These are phyloP conservation scores for Crassisporium funariophilum DNA, from an alignment of 768 basidiomycete species.

Conservation along the genomic window DNA sequence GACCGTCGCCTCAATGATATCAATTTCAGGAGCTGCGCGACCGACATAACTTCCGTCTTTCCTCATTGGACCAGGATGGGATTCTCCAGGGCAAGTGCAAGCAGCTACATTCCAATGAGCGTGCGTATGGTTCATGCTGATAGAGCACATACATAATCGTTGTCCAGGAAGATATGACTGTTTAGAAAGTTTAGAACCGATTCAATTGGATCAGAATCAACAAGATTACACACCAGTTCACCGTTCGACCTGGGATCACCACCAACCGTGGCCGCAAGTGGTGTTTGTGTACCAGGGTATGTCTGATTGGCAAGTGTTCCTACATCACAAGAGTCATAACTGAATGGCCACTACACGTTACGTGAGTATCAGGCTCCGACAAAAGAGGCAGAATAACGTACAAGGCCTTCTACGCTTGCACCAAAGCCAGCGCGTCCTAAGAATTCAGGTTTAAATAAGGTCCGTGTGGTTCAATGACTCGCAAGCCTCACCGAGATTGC, in stretches of 20 bases:
- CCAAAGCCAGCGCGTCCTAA: constrained; percentile 67
- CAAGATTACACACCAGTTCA: constrained; percentile 27
- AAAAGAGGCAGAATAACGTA: constrained; percentile 22
- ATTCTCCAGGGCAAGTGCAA: constrained; percentile 43
- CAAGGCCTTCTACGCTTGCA: constrained; percentile 63
- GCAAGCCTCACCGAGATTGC: constrained; percentile 44
- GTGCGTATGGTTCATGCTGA: not conserved
- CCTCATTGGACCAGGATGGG: constrained; percentile 40
- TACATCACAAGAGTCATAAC: constrained; percentile 71
- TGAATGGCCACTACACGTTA: constrained; percentile 56
- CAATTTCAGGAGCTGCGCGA: constrained; percentile 66
- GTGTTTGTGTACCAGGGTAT: constrained; percentile 51
- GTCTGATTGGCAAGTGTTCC: constrained; percentile 81
- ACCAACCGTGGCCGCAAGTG: constrained; percentile 43
- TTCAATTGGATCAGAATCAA: not conserved
- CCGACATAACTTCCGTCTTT: constrained; percentile 58
- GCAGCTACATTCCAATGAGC: constrained; percentile 22
- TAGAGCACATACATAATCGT: constrained; percentile 30
- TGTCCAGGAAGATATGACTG: constrained; percentile 74
- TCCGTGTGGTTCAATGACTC: not conserved
- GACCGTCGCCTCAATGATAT: constrained; percentile 59
- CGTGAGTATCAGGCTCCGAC: not conserved
- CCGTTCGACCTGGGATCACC: constrained; percentile 44
- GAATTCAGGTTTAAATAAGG: constrained; percentile 31
- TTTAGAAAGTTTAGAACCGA: not conserved